Evolutionary conservation across 2,329 filamentous ascomycete species (phyloP).

Genomic region (Aspergillus fumigatiaffinis): DNA sequence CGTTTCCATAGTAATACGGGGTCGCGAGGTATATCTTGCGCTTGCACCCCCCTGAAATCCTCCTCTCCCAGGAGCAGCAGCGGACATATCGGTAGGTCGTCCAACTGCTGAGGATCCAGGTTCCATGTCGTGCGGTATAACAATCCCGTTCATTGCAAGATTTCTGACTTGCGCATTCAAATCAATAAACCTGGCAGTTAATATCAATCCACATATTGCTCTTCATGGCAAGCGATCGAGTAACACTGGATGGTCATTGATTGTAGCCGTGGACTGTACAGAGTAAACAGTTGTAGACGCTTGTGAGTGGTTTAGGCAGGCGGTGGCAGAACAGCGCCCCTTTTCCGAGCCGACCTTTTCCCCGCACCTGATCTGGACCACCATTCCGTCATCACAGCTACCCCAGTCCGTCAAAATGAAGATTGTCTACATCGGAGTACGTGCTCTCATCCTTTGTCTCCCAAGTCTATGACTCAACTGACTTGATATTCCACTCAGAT

Average conservation of each 20-base stretch:
- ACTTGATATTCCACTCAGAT: conserved; percentile 51
- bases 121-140: too few species aligned
- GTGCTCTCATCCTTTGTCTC: conserved; percentile 25
- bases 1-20: too few species aligned
- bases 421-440: conserved; percentile 81
- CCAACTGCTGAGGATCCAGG: too few species aligned
- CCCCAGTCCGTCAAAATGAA: conserved; percentile 61
- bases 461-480: neutral
- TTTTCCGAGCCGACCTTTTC: neutral
- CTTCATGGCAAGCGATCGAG: neutral
- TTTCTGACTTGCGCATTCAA: too few species aligned
- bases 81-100: too few species aligned
- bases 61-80: too few species aligned
- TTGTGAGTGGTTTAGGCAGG: neutral
- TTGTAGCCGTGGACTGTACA: neutral
- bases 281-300: too few species aligned
- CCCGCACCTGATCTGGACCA: neutral
- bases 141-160: too few species aligned
- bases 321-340: neutral
- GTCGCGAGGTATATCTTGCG: too few species aligned
- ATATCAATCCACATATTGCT: neutral
- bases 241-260: neutral
- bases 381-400: neutral
- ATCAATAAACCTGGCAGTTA: too few species aligned
- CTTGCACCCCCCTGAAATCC: too few species aligned